Evolutionary conservation across 805 yeast genomes (phyloP), one percentile per base, ranked within the genome.

Genomic region (Saturnispora mendoncae): DNA sequence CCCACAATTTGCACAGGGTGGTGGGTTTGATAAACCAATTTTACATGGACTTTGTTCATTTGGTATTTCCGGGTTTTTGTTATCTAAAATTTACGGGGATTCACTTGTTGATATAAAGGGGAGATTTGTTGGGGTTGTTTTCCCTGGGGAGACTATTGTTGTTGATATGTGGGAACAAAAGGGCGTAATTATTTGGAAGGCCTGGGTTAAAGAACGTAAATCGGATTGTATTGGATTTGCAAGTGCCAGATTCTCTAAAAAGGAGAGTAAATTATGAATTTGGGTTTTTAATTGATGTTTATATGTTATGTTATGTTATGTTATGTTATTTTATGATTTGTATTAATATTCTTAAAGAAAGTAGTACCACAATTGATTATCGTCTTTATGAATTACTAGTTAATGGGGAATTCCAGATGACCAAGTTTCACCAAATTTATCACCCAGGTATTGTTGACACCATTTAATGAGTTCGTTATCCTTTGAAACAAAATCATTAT

Each of bases 11-110:
- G 97, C 97, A 13, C 75, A 79, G 48, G 84, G 84, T 43, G 97
- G 90, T 36, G 82, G 81, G 46, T 90, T 90, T 61, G 78, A 77
- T 37, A 66, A 68, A 42, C 98, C 98, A 37, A 90, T 90, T 52
- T 72, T 90, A 50, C 98, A 90, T 65, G 98, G 98, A 33, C 72
- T 90, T 63, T 83, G 94, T 55, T 73, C 84, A 15, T 76, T 84
- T 59, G 98, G 98, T 46, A 74, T 88, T 45, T 66, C 84, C 32
- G 81, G 80, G 24, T 85, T 88, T 60, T 72, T 76, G 14, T 68
- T 90, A 49, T 69, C 72, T 53, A 95, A 87, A 53, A 71, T 83
- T 54, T 90, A 66, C 62, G 97, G 98, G 36, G 43, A 34, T 29
- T 68, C 72, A 29, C 84, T 80, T 62, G 73, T 73, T 55, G 95